Conservation (phyloP, 179 eudicot species). For the Camellia oleifera region DNA sequence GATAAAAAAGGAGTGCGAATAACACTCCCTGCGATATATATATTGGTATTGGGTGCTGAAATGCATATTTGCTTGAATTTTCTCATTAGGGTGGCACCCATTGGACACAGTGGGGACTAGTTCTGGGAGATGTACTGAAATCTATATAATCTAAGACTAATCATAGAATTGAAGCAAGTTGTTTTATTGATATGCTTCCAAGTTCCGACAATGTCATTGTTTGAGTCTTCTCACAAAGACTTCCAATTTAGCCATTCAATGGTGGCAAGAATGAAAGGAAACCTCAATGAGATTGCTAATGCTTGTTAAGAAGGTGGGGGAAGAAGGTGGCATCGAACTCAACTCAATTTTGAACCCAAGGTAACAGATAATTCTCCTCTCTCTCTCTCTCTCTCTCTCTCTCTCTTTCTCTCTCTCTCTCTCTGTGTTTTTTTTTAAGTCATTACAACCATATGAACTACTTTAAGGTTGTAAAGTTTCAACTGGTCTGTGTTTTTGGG, state of each 20-base stretch:
- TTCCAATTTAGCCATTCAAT: neutral
- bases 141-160: constrained; percentile 24
- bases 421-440: neutral
- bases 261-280: neutral
- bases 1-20: too few relatives aligned
- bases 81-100: constrained; percentile 85
- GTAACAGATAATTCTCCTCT: neutral
- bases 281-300: neutral
- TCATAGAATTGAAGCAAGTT: neutral
- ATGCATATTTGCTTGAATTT: constrained; percentile 14
- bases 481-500: neutral
- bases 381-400: neutral
- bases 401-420: neutral
- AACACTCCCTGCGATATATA: neutral
- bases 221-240: constrained; percentile 25
- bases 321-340: constrained; percentile 13
- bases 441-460: neutral
- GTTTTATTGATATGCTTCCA: constrained; percentile 6
- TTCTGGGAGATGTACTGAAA: constrained; percentile 83
- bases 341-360: neutral
- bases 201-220: constrained; percentile 19
- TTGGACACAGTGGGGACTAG: constrained; percentile 96
- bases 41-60: neutral
- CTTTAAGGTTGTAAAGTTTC: neutral
- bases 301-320: constrained; percentile 3